Percentiles rank a stretch among this genome's conserved stretches.
Conservation (phyloP, 805 yeast species). For the Candida manassasensis region DNA sequence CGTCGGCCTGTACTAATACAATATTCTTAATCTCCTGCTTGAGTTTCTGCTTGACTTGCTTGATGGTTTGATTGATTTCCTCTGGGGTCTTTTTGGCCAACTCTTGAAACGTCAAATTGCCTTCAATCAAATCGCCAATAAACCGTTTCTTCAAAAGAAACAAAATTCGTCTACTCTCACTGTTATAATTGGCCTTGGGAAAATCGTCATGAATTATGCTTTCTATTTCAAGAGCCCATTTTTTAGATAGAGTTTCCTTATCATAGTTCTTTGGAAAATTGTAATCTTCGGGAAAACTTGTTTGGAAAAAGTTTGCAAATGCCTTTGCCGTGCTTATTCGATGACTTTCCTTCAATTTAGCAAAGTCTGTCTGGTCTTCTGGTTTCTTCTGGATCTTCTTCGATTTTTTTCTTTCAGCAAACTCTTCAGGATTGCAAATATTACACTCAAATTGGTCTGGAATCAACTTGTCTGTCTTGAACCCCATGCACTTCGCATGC, state of each 20-base stretch:
- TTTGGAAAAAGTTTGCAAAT: constrained; percentile 41
- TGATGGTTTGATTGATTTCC: constrained; percentile 74
- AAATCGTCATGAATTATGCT: constrained; percentile 37
- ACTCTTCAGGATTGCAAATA: constrained; percentile 31
- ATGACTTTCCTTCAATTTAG: constrained; percentile 27
- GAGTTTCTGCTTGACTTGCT: constrained; percentile 29
- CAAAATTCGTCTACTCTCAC: constrained; percentile 61
- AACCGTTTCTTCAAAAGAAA: constrained; percentile 43
- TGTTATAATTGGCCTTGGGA: constrained; percentile 49
- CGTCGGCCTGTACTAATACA: constrained; percentile 51
- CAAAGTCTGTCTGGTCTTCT: constrained; percentile 8
- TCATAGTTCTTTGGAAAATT: constrained; percentile 15
- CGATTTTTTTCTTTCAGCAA: constrained; percentile 9
- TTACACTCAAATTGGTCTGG: constrained; percentile 53
- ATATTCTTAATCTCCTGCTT: constrained; percentile 12
- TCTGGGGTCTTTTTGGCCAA: constrained; percentile 64
- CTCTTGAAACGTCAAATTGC: constrained; percentile 49
- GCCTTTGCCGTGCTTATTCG: constrained; percentile 49
- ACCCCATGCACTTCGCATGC: constrained; percentile 61
- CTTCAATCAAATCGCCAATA: constrained; percentile 52
- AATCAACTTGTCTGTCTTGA: constrained; percentile 27
- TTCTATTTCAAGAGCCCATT: constrained; percentile 53
- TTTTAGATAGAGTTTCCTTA: constrained; percentile 30
- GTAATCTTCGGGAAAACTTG: constrained; percentile 34
- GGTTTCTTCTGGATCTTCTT: constrained; percentile 3